Percentiles rank a stretch among this genome's conserved stretches.
Evolutionary conservation across 164 flowering plant species (phyloP).

Genomic region (Kalanchoe fedtschenkoi): DNA sequence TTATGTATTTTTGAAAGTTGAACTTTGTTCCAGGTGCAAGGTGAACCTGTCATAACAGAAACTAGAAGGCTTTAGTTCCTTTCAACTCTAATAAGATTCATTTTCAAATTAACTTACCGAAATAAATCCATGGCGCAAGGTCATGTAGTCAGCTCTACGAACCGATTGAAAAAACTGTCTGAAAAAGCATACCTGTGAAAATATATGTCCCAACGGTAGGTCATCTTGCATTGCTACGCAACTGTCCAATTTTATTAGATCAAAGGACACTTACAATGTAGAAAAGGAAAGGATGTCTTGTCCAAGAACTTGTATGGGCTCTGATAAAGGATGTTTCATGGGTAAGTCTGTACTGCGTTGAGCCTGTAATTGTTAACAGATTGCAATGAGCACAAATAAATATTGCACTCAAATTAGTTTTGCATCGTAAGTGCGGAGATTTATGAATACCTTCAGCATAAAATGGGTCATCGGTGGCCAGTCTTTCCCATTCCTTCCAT

Average conservation of each 20-base stretch:
- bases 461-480: no score
- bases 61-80: not conserved
- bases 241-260: no score
- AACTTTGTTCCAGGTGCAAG: conserved; percentile 47
- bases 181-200: conserved; percentile 81
- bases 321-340: conserved; percentile 93
- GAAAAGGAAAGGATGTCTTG: conserved; percentile 52
- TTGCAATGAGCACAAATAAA: conserved; percentile 9
- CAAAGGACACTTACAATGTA: conserved; percentile 46
- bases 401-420: no score
- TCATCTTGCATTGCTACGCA: no score
- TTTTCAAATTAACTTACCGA: conserved; percentile 17
- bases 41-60: conserved; percentile 31
- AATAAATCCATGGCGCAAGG: conserved; percentile 87
- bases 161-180: conserved; percentile 84
- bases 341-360: conserved; percentile 84
- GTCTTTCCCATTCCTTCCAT: conserved; percentile 91
- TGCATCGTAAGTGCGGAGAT: no score
- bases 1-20: conserved; percentile 56
- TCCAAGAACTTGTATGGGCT: conserved; percentile 75
- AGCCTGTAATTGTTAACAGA: conserved; percentile 41
- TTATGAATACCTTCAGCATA: no score
- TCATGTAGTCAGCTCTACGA: conserved; percentile 66
- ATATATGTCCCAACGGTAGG: no score
- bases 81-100: not conserved